phyloP scores from a whole-genome alignment of 179 eudicot species.

The Pouteria campechiana region DNA sequence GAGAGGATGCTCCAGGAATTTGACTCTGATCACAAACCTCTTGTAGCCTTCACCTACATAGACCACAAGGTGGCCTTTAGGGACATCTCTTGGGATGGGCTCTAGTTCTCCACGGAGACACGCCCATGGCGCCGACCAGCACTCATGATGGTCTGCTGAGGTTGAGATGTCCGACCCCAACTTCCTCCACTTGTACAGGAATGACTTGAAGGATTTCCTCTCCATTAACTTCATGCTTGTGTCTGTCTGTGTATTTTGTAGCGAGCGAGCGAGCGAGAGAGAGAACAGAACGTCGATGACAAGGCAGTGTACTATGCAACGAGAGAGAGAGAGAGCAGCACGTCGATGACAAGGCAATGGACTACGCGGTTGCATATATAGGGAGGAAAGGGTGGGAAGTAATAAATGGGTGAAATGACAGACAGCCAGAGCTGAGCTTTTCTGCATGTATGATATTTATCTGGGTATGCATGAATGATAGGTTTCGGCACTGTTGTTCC shows the following conservation, averaged over 20 bases:
- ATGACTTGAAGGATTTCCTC: conserved; percentile 16
- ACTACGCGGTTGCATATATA: too few relatives aligned
- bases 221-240: conserved; percentile 10
- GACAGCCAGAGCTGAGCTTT: too few relatives aligned
- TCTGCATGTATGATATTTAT: too few relatives aligned
- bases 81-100: conserved; percentile 45
- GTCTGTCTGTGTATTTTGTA: neutral
- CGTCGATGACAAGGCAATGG: too few relatives aligned
- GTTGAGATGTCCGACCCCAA: conserved; percentile 11
- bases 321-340: too few relatives aligned
- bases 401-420: too few relatives aligned
- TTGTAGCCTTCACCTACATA: conserved; percentile 37
- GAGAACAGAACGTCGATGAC: too few relatives aligned
- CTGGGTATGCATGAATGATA: too few relatives aligned
- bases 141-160: conserved; percentile 8
- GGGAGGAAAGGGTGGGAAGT: too few relatives aligned
- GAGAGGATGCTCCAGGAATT: conserved; percentile 37
- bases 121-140: conserved; percentile 21
- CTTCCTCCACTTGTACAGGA: conserved; percentile 18
- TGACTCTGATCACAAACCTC: conserved; percentile 44
- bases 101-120: conserved; percentile 18
- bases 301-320: too few relatives aligned
- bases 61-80: conserved; percentile 54
- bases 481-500: too few relatives aligned
- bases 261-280: conserved; percentile 4